Conservation (phyloP, 495 filamentous ascomycete species). For the Aspergillus campestris region DNA sequence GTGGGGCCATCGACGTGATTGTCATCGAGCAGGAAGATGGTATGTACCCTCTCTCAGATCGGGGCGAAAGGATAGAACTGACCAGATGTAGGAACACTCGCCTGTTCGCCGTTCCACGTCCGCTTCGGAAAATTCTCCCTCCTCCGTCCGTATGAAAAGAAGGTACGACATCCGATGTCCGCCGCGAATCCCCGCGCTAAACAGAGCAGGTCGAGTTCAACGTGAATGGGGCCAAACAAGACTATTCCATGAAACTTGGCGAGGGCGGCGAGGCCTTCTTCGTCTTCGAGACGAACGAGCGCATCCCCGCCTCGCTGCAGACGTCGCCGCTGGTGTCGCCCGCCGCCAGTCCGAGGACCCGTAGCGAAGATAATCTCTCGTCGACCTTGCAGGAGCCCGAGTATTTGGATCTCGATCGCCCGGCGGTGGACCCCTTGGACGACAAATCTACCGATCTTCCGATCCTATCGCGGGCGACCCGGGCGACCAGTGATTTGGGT, state of each 20-base stretch:
- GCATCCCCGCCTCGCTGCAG: conserved; percentile 81
- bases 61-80: not conserved
- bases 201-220: conserved; percentile 70
- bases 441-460: conserved; percentile 13
- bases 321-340: conserved; percentile 91
- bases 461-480: conserved; percentile 36
- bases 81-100: conserved; percentile 46
- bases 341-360: conserved; percentile 61
- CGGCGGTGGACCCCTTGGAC: conserved; percentile 4
- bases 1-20: conserved; percentile 97
- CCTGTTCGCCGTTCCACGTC: conserved; percentile 96
- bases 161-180: conserved; percentile 42
- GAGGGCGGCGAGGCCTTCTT: conserved; percentile 98
- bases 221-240: conserved; percentile 85
- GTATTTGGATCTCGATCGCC: conserved; percentile 59
- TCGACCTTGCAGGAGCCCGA: conserved; percentile 72
- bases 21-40: conserved; percentile 97
- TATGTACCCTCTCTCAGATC: conserved; percentile 14
- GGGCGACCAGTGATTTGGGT: conserved; percentile 46
- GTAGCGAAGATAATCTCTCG: conserved; percentile 44
- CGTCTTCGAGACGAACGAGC: conserved; percentile 87
- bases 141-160: conserved; percentile 93
- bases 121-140: conserved; percentile 98
- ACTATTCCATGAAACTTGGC: conserved; percentile 96
- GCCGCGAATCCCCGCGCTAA: not conserved